phyloP scores from a whole-genome alignment of 2,329 filamentous ascomycete genomes.

The Fusarium odoratissimum region DNA sequence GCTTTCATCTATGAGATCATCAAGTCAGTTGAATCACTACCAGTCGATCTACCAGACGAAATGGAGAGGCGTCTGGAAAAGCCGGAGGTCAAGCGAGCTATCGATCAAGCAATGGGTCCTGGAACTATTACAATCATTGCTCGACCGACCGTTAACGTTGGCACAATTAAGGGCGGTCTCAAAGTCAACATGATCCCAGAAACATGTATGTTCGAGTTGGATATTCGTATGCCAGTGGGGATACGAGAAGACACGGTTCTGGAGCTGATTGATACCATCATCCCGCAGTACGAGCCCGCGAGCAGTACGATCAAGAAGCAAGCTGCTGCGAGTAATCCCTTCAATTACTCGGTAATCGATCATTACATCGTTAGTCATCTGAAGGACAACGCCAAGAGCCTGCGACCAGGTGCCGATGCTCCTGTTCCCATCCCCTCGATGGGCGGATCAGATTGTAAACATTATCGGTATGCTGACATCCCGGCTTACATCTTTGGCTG shows the following conservation, averaged over 20 bases:
- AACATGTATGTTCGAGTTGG: background rate
- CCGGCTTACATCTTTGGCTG: conserved; percentile 6
- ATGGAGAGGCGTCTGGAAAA: background rate
- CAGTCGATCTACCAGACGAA: background rate
- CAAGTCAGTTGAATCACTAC: fast-evolving
- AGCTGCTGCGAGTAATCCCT: background rate
- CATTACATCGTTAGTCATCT: background rate
- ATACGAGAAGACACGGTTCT: background rate
- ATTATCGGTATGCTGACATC: background rate
- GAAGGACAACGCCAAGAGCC: background rate
- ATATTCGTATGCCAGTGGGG: background rate
- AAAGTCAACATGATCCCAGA: conserved; percentile 17
- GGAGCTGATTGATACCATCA: background rate
- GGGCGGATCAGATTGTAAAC: conserved; percentile 6
- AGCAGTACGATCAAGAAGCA: background rate
- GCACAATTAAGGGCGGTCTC: background rate
- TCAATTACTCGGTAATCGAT: background rate
- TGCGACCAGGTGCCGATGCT: background rate
- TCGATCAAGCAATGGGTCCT: conserved; percentile 6
- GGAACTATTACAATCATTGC: background rate
- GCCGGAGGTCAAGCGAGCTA: background rate
- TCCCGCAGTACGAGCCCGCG: background rate
- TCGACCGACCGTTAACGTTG: background rate
- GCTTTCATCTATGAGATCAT: background rate
- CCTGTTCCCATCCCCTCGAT: conserved; percentile 5